Evolutionary conservation across 2,329 filamentous ascomycete genomes (phyloP).

Genomic region (Zelopaecilomyces penicillatus): DNA sequence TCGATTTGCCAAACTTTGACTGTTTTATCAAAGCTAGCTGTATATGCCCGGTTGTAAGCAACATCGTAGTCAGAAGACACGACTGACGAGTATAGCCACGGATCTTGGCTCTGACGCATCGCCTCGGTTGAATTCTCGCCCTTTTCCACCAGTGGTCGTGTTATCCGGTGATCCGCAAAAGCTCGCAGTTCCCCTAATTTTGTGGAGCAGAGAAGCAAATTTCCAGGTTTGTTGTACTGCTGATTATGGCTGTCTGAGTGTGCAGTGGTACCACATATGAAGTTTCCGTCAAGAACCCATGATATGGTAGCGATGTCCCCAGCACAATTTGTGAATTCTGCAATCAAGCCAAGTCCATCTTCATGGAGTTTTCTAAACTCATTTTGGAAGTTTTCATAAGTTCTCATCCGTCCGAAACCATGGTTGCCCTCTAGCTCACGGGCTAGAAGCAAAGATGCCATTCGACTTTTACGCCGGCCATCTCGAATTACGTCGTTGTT

Average conservation of each 20-base stretch:
- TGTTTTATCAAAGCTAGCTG: conserved; percentile 53
- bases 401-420: conserved; percentile 32
- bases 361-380: conserved; percentile 38
- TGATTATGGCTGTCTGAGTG: conserved; percentile 57
- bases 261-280: conserved; percentile 54
- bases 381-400: conserved; percentile 36
- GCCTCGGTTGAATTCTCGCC: conserved; percentile 47
- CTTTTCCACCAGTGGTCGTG: conserved; percentile 42
- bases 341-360: conserved; percentile 40
- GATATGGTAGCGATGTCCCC: conserved; percentile 51
- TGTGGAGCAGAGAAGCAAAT: conserved; percentile 48
- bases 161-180: conserved; percentile 49
- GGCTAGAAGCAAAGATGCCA: conserved; percentile 37
- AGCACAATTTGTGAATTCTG: conserved; percentile 53
- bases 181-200: conserved; percentile 36
- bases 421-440: conserved; percentile 41
- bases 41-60: conserved; percentile 40
- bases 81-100: conserved; percentile 57
- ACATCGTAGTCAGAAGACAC: conserved; percentile 51
- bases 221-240: conserved; percentile 58
- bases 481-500: conserved; percentile 1
- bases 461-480: conserved; percentile 14
- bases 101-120: conserved; percentile 51
- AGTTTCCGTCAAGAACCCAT: conserved; percentile 46
- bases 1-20: conserved; percentile 51